phyloP scores from a whole-genome alignment of 2,329 filamentous ascomycete species.

The Pseudocercospora crystallina region DNA sequence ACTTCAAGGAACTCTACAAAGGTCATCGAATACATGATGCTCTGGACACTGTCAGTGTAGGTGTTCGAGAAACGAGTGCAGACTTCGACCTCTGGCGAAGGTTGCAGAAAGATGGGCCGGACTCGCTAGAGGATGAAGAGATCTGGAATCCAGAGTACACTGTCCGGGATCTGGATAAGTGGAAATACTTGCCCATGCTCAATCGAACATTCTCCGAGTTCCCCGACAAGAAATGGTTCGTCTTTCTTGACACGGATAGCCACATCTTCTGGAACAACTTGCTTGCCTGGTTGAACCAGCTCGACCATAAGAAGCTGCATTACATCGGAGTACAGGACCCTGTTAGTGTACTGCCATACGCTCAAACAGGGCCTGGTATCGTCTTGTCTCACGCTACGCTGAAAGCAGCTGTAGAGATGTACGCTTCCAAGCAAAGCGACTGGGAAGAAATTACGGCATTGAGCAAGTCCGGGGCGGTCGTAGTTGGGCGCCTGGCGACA shows the following conservation, averaged over 20 bases:
- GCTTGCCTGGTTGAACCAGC: conserved; percentile 47
- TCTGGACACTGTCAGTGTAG: conserved; percentile 21
- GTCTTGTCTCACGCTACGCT: conserved; percentile 44
- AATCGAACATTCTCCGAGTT: conserved; percentile 30
- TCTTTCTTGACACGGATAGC: conserved; percentile 55
- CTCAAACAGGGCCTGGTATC: conserved; percentile 43
- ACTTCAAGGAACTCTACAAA: conserved; percentile 37
- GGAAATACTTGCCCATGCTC: conserved; percentile 55
- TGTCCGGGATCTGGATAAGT: conserved; percentile 43
- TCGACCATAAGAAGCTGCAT: conserved; percentile 42
- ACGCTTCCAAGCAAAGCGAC: conserved; percentile 39
- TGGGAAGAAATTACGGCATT: conserved; percentile 24
- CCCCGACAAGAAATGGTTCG: conserved; percentile 52
- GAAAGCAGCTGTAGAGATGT: conserved; percentile 35
- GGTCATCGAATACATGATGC: conserved; percentile 36
- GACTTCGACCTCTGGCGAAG: conserved; percentile 33
- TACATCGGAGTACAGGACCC: conserved; percentile 54
- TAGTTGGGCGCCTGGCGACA: conserved; percentile 26
- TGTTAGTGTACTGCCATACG: conserved; percentile 40
- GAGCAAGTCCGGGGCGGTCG: conserved; percentile 28
- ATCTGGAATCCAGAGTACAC: conserved; percentile 29
- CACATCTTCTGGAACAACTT: conserved; percentile 43
- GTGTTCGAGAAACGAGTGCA: conserved; percentile 16
- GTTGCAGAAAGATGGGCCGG: conserved; percentile 25
- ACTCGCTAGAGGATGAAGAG: conserved; percentile 33